phyloP scores from a whole-genome alignment of 352 stramenopile species.

The Pythium rishiriense region DNA sequence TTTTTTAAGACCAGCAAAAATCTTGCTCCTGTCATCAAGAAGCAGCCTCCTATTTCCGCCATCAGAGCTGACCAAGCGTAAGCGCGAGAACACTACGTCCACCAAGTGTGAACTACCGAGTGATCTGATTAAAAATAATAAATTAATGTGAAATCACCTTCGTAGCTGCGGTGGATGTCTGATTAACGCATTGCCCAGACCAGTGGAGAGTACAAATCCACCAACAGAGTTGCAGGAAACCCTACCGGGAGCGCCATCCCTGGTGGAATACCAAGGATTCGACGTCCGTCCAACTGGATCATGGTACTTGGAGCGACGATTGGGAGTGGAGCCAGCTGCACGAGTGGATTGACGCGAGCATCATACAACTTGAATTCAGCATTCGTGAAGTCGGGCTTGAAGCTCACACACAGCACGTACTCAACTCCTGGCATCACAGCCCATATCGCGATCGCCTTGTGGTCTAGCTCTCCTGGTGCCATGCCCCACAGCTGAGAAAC shows the following conservation, averaged over 20 bases:
- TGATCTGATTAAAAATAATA: too few species aligned
- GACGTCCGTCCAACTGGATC: conserved; percentile 41
- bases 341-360: too few species aligned
- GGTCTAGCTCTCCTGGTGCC: conserved; percentile 38
- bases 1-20: too few species aligned
- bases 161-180: too few species aligned
- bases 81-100: too few species aligned
- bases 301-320: conserved; percentile 38
- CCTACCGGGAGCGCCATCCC: conserved; percentile 31
- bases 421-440: conserved; percentile 40
- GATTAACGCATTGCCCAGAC: too few species aligned
- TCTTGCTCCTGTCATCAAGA: too few species aligned
- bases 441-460: conserved; percentile 40
- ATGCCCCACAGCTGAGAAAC: conserved; percentile 40
- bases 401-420: conserved; percentile 44
- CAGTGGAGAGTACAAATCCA: conserved; percentile 43
- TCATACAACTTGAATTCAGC: conserved; percentile 45
- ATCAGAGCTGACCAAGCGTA: too few species aligned
- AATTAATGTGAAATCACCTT: too few species aligned
- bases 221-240: conserved; percentile 34
- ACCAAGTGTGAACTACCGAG: too few species aligned
- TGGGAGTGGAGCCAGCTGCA: conserved; percentile 34
- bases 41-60: too few species aligned
- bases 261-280: conserved; percentile 38
- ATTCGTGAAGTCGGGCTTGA: conserved; percentile 38